Evolutionary conservation across 2,329 filamentous ascomycete genomes (phyloP).

Genomic region (Neopestalotiopsis rosae): DNA sequence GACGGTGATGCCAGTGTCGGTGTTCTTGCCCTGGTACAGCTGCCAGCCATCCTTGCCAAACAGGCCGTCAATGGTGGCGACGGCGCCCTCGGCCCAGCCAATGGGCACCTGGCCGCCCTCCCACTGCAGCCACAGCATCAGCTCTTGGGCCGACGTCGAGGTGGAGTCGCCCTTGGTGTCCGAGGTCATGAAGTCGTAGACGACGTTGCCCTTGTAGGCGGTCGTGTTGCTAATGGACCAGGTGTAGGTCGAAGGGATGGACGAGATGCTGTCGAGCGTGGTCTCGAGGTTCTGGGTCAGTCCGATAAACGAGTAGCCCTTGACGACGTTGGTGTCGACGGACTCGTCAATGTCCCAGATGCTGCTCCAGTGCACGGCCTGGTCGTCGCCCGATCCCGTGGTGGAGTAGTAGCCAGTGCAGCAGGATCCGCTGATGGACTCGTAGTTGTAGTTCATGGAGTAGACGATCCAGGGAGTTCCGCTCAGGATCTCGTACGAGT

Average conservation of each 20-base stretch:
- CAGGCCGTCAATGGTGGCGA: conserved; percentile 40
- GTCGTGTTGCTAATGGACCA: conserved; percentile 46
- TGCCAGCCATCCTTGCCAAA: conserved; percentile 45
- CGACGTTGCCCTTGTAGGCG: conserved; percentile 39
- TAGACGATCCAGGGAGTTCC: conserved; percentile 50
- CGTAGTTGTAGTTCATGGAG: conserved; percentile 50
- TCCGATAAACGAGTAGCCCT: conserved; percentile 50
- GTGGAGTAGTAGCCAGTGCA: conserved; percentile 45
- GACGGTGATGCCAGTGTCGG: conserved; percentile 48
- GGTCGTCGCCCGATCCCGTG: conserved; percentile 36
- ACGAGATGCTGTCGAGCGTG: conserved; percentile 40
- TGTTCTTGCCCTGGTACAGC: conserved; percentile 47
- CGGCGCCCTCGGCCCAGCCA: conserved; percentile 40
- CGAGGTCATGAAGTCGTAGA: conserved; percentile 40
- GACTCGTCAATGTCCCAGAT: conserved; percentile 43
- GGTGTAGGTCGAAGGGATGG: conserved; percentile 44
- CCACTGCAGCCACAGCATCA: conserved; percentile 51
- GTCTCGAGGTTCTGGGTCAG: conserved; percentile 47
- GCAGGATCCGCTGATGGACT: conserved; percentile 42
- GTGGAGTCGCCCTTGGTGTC: conserved; percentile 48
- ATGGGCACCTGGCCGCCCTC: conserved; percentile 51
- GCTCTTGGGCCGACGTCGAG: conserved; percentile 42
- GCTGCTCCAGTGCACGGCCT: conserved; percentile 42
- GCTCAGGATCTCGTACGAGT: conserved; percentile 38
- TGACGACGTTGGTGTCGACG: conserved; percentile 42